Evolutionary conservation across 805 yeast species (phyloP).

Genomic region (Candida maris): DNA sequence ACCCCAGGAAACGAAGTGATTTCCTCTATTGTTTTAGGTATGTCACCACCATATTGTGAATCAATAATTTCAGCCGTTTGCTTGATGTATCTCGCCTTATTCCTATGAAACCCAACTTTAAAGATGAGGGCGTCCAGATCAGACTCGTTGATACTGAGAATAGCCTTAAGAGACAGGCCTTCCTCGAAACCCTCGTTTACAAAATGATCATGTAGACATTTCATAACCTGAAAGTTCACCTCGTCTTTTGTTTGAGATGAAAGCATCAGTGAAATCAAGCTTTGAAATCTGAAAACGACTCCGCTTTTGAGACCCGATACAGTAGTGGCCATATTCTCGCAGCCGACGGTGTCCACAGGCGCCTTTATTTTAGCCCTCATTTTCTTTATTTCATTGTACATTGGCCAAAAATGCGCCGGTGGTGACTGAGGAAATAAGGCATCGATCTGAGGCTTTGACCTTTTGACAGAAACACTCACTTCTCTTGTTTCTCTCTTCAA

Average conservation of each 20-base stretch:
- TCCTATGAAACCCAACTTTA: constrained; percentile 82
- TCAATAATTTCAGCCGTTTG: constrained; percentile 52
- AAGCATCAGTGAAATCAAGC: constrained; percentile 76
- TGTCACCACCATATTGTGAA: constrained; percentile 55
- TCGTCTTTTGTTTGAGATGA: constrained; percentile 93
- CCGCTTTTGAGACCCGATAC: constrained; percentile 38
- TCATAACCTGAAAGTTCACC: constrained; percentile 71
- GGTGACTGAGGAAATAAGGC: constrained; percentile 20
- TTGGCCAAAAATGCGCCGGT: constrained; percentile 43
- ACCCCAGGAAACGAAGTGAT: constrained; percentile 79
- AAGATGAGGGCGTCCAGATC: constrained; percentile 63
- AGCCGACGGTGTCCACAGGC: constrained; percentile 89
- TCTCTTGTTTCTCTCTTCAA: neutral
- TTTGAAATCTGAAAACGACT: constrained; percentile 57
- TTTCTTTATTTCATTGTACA: constrained; percentile 55
- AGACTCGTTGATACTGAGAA: constrained; percentile 45
- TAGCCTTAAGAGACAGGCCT: constrained; percentile 58
- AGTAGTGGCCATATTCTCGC: constrained; percentile 55
- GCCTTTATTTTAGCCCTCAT: constrained; percentile 69
- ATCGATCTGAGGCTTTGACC: no score
- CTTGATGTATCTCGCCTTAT: constrained; percentile 72
- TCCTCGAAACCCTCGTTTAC: constrained; percentile 35
- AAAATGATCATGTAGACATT: constrained; percentile 49
- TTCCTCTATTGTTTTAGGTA: constrained; percentile 68
- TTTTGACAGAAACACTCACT: neutral